Conservation (phyloP, 257 asterid genomes). For the Paulownia fortunei region DNA sequence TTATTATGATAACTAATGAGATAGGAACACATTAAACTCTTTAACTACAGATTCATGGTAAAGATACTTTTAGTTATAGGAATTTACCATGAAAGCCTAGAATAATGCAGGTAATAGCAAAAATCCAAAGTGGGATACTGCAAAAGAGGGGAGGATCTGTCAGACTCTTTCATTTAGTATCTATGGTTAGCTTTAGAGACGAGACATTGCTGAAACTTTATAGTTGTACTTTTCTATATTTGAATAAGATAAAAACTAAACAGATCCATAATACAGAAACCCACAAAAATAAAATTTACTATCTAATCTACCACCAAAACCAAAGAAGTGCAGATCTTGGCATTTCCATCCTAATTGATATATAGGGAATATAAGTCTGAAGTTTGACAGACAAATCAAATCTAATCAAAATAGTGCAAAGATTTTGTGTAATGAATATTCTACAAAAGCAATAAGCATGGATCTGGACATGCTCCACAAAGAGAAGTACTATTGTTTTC, state of each 20-base stretch:
- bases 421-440: neutral
- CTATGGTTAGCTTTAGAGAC: neutral
- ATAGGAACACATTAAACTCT: neutral
- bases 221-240: neutral
- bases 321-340: neutral
- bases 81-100: slow-evolving; percentile 57
- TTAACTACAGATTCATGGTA: neutral
- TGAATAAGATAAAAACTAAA: slow-evolving; percentile 6
- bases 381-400: no score
- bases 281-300: neutral
- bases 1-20: neutral
- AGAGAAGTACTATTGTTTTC: neutral
- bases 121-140: slow-evolving; percentile 58
- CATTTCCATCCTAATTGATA: neutral
- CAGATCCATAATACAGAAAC: neutral
- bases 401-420: neutral
- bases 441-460: neutral
- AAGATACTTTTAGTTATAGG: slow-evolving; percentile 1
- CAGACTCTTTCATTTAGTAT: neutral
- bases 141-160: slow-evolving; percentile 28
- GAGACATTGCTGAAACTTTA: neutral
- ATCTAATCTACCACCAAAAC: neutral
- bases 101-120: slow-evolving; percentile 49
- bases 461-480: neutral
- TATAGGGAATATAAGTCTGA: no score